Conservation (phyloP, 768 basidiomycete genomes). For the Fistulinella prunicolor region DNA sequence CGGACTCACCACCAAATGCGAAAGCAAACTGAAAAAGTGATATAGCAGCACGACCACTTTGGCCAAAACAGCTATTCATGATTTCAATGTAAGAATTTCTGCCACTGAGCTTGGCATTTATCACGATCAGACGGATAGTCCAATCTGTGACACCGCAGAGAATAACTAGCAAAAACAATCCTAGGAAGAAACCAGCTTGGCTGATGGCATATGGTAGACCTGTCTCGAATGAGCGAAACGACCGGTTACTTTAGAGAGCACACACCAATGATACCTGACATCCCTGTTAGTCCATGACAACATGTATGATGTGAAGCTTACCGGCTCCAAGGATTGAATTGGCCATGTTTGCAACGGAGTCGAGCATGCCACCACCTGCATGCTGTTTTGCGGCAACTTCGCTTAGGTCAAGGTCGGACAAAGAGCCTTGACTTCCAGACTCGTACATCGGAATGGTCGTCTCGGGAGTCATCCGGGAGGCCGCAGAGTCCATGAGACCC, state of each 20-base stretch:
- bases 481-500: conserved; percentile 68
- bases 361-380: conserved; percentile 71
- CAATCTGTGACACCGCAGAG: conserved; percentile 90
- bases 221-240: conserved; percentile 5
- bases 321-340: conserved; percentile 96
- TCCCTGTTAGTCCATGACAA: conserved; percentile 16
- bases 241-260: not conserved
- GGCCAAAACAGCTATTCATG: conserved; percentile 91
- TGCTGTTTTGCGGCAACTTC: conserved; percentile 63
- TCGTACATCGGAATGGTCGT: conserved; percentile 47
- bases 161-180: conserved; percentile 74
- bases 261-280: conserved; percentile 70
- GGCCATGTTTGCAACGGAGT: conserved; percentile 90
- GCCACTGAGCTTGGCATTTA: conserved; percentile 95
- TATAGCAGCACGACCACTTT: conserved; percentile 87
- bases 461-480: conserved; percentile 54
- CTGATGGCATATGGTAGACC: conserved; percentile 92
- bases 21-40: conserved; percentile 98
- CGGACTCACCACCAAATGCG: conserved; percentile 81
- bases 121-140: conserved; percentile 94
- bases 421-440: conserved; percentile 32
- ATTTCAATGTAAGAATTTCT: conserved; percentile 90
- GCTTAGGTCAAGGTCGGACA: conserved; percentile 52
- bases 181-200: conserved; percentile 92
- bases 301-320: conserved; percentile 28